Percentiles rank a stretch among this genome's conserved stretches.
Evolutionary conservation across 768 basidiomycete species (phyloP).

Genomic region (Macrolepiota albuminosa): DNA sequence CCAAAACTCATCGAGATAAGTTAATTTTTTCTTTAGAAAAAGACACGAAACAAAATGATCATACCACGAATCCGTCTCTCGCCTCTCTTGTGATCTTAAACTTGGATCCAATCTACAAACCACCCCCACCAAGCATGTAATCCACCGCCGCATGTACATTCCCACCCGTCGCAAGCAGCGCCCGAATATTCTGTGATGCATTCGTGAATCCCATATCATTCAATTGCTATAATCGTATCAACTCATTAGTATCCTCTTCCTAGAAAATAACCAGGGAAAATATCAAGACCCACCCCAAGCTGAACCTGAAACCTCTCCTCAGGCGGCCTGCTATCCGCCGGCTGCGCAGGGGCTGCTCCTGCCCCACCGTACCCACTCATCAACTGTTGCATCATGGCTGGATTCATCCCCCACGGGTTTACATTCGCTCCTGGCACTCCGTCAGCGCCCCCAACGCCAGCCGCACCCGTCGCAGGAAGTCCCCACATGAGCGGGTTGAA

Average conservation of each 20-base stretch:
- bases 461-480: neutral
- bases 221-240: slow-evolving; percentile 55
- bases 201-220: slow-evolving; percentile 95
- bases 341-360: slow-evolving; percentile 35
- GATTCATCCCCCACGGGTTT: slow-evolving; percentile 35
- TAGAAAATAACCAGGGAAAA: neutral
- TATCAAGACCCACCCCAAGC: slow-evolving; percentile 52
- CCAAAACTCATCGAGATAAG: neutral
- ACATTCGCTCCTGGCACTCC: slow-evolving; percentile 22
- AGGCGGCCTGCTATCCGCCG: slow-evolving; percentile 68
- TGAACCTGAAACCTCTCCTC: slow-evolving; percentile 93
- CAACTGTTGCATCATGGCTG: slow-evolving; percentile 42
- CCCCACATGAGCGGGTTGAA: slow-evolving; percentile 18
- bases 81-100: neutral
- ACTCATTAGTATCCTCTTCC: neutral
- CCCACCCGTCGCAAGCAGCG: slow-evolving; percentile 87
- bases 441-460: slow-evolving; percentile 14
- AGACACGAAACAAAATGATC: neutral
- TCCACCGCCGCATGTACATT: slow-evolving; percentile 91
- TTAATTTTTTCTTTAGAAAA: neutral
- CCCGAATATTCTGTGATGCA: slow-evolving; percentile 84
- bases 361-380: slow-evolving; percentile 18
- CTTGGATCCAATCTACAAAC: slow-evolving; percentile 19
- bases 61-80: neutral
- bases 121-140: slow-evolving; percentile 83